Evolutionary conservation across 192 early-diverging fungal species (phyloP), one percentile per base, ranked within the genome.

Genomic region (Coemansia sp.): DNA sequence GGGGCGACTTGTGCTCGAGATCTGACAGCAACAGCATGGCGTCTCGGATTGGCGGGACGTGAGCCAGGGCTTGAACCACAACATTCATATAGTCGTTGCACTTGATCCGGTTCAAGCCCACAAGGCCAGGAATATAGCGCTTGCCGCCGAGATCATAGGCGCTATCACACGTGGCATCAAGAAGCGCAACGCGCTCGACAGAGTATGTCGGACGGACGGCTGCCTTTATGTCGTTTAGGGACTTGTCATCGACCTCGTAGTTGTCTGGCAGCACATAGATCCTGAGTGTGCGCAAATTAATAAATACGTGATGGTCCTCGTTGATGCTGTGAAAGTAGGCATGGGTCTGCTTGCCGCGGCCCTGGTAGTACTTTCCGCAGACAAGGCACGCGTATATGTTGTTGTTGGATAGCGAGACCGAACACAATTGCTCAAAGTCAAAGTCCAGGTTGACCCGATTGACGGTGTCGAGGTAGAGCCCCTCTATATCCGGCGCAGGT

Each of bases 361-460:
- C 92, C 84, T 95, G 93, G 63, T 84, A 95, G 68, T 94, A 98
- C 68, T 93, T 96, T 52, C 95, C 96, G 62, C 96, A 98, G 5
- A 95, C 90, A 7, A 98, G 85, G 72, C 96, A 98, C 0, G 94
- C 91, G 65, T 98, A 98, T 0, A 98, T 91, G 53, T 98, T 98
- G 69, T 90, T 68, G 60, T 94, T 92, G 29, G 90, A 89, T 38
- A 98, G 83, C 24, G 94, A 96, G 1, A 98, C 93, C 3, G 91
- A 95, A 76, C 96, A 98, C 18, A 96, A 86, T 55, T 97, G 93
- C 68, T 98, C 96, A 76, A 98, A 98, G 68, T 98, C 96, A 85
- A 98, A 98, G 79, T 98, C 96, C 27, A 98, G 83, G 75, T 85
- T 84, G 56, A 85, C 77, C 9, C 95, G 82, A 60, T 93, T 87